A percentile compares a stretch with the other conserved stretches of the same genome.
Evolutionary conservation across 2,329 filamentous ascomycete genomes (phyloP).

Genomic region (Xylariaceae sp.): DNA sequence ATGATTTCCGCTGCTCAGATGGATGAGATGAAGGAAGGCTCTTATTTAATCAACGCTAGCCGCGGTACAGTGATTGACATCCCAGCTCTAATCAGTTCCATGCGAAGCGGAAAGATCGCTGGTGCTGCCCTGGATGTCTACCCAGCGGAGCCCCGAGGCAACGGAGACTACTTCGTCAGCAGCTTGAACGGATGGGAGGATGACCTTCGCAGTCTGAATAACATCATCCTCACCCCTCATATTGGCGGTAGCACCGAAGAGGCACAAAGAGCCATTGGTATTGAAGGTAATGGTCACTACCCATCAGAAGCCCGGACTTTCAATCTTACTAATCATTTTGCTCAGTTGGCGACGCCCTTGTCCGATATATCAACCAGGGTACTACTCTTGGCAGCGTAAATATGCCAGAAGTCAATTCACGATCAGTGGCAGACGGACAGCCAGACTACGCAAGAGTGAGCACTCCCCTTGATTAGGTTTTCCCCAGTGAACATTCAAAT

Average conservation of each 20-base stretch:
- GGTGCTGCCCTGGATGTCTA: constrained; percentile 97
- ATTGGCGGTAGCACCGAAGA: constrained; percentile 98
- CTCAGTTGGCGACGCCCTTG: constrained; percentile 74
- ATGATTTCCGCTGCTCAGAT: constrained; percentile 82
- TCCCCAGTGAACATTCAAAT: neutral
- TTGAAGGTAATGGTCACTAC: constrained; percentile 57
- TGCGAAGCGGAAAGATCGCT: constrained; percentile 80
- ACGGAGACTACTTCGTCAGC: constrained; percentile 91
- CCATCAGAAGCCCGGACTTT: neutral
- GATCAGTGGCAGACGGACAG: constrained; percentile 86
- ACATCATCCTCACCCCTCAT: constrained; percentile 92
- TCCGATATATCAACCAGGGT: constrained; percentile 94
- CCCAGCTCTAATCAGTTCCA: constrained; percentile 81
- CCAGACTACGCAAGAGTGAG: constrained; percentile 77
- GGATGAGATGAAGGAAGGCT: constrained; percentile 83
- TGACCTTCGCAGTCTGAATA: constrained; percentile 79
- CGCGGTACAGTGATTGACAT: constrained; percentile 94
- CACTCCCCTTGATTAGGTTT: neutral
- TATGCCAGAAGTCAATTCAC: constrained; percentile 88
- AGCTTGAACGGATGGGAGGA: constrained; percentile 79
- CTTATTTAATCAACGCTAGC: constrained; percentile 94
- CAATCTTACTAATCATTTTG: constrained; percentile 10
- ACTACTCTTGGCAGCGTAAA: constrained; percentile 90
- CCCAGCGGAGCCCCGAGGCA: constrained; percentile 86
- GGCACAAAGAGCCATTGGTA: constrained; percentile 90